phyloP scores from a whole-genome alignment of 2,329 filamentous ascomycete species.

The Penicillium corylophilum region DNA sequence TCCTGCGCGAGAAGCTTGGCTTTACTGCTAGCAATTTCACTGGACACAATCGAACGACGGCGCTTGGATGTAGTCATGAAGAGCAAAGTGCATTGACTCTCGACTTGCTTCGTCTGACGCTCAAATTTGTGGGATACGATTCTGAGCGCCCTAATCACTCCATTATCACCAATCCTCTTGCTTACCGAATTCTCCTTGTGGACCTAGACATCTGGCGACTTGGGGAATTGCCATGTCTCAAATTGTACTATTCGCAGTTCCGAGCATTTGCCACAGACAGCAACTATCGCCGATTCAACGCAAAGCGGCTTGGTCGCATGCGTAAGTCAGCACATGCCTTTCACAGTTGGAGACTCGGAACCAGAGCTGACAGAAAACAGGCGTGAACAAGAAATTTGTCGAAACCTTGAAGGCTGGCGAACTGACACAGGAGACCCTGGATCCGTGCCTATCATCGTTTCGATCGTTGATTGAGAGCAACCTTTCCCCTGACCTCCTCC shows the following conservation, averaged over 20 bases:
- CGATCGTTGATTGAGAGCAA: slow-evolving; percentile 76
- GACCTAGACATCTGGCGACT: slow-evolving; percentile 92
- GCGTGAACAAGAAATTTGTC: slow-evolving; percentile 83
- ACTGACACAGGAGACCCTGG: slow-evolving; percentile 69
- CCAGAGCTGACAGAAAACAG: slow-evolving; percentile 43
- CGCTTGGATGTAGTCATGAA: slow-evolving; percentile 37
- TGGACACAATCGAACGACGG: slow-evolving; percentile 46
- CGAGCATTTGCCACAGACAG: slow-evolving; percentile 83
- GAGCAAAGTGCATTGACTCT: slow-evolving; percentile 55
- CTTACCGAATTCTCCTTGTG: slow-evolving; percentile 86
- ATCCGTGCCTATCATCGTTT: slow-evolving; percentile 75
- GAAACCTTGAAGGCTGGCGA: slow-evolving; percentile 87
- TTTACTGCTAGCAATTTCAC: slow-evolving; percentile 27
- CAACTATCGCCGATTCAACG: slow-evolving; percentile 90
- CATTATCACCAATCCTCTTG: slow-evolving; percentile 92
- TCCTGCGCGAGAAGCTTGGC: slow-evolving; percentile 76
- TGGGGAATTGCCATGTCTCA: slow-evolving; percentile 72
- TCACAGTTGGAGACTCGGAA: neutral
- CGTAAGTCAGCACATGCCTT: slow-evolving; percentile 56
- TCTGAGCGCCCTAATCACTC: slow-evolving; percentile 77
- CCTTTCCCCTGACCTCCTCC: slow-evolving; percentile 78
- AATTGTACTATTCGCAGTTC: slow-evolving; percentile 92
- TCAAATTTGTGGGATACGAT: slow-evolving; percentile 87
- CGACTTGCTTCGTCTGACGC: slow-evolving; percentile 70
- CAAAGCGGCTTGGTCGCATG: slow-evolving; percentile 82